Conservation (phyloP, 495 filamentous ascomycete genomes). For the Neurospora sp. region DNA sequence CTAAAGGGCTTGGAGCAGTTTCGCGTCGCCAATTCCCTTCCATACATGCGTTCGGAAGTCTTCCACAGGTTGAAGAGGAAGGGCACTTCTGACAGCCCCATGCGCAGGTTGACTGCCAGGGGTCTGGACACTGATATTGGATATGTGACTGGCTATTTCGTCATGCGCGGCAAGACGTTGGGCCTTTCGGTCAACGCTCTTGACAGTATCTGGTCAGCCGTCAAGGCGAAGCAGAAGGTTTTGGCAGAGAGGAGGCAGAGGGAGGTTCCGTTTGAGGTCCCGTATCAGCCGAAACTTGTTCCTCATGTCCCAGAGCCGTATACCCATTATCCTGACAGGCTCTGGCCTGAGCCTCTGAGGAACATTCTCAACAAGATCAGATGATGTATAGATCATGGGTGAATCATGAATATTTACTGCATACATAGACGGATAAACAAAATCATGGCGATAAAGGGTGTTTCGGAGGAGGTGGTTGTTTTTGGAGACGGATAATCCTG, state of each 20-base stretch:
- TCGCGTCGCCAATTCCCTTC: slow-evolving; percentile 38
- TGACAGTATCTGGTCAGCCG: slow-evolving; percentile 18
- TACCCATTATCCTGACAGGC: neutral
- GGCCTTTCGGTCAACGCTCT: slow-evolving; percentile 58
- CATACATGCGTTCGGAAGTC: slow-evolving; percentile 19
- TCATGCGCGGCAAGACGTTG: slow-evolving; percentile 55
- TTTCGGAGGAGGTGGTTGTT: neutral
- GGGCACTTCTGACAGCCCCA: slow-evolving; percentile 45
- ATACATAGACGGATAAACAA: neutral
- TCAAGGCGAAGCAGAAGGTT: slow-evolving; percentile 24
- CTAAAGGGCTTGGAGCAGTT: slow-evolving; percentile 50
- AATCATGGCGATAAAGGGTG: neutral
- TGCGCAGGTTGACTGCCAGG: slow-evolving; percentile 48
- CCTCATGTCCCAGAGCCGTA: neutral
- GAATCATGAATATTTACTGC: neutral
- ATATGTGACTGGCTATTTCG: slow-evolving; percentile 75
- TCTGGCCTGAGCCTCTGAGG: neutral
- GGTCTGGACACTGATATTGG: slow-evolving; percentile 61
- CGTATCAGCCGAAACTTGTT: neutral
- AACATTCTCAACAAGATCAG: neutral
- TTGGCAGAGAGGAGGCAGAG: slow-evolving; percentile 6
- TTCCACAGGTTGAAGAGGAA: slow-evolving; percentile 32
- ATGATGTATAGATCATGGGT: neutral
- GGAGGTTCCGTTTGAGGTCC: slow-evolving; percentile 17
- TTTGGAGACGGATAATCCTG: neutral